Base-by-base conservation (phyloP, 2,329 filamentous ascomycete genomes). In the Amylocarpus encephaloides region DNA sequence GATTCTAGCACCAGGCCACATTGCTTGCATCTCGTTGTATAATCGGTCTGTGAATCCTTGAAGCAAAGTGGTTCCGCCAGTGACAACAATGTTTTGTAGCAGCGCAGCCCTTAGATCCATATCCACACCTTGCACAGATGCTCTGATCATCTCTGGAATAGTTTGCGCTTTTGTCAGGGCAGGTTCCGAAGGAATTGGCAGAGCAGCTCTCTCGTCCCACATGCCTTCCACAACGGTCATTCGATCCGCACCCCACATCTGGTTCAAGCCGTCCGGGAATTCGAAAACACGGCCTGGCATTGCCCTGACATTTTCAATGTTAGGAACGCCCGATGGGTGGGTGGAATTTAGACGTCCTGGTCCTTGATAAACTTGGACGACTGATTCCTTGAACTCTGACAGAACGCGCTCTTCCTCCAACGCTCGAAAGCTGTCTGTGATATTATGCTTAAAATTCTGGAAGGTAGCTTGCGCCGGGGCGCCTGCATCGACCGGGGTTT, bases 331-430 rank as follows among this genome's bases (percentile, higher is more conserved):
- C 18, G 71, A 78, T 59, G 68, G 70, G 38, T 69, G 68, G 36
- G 60, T 66, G 59, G 64, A 67, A 52, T 56, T 68, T 62, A 89
- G 82, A 54, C 82, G 78, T 52, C 84, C 84, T 0, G 88, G 88
- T 0, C 88, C 88, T 22, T 82, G 80, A 92, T 93, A 98, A 12
- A 92, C 83, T 70, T 96, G 90, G 26, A 97, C 90, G 13, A 96
- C 89, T 15, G 87, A 94, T 71, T 98, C 94, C 73, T 98, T 98
- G 79, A 95, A 98, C 67, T 96, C 90, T 34, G 88, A 90, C 50
- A 98, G 73, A 38, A 95, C 85, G 47, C 92, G 87, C 68, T 97
- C 93, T 73, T 98, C 91, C 70, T 97, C 85, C 58, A 92, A 84
- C 15, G 76, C 74, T 52, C 86, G 83, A 78, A 91, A 97, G 1